Conservation (phyloP, 768 basidiomycete species). For the Porpolomopsis calyptriformis region DNA sequence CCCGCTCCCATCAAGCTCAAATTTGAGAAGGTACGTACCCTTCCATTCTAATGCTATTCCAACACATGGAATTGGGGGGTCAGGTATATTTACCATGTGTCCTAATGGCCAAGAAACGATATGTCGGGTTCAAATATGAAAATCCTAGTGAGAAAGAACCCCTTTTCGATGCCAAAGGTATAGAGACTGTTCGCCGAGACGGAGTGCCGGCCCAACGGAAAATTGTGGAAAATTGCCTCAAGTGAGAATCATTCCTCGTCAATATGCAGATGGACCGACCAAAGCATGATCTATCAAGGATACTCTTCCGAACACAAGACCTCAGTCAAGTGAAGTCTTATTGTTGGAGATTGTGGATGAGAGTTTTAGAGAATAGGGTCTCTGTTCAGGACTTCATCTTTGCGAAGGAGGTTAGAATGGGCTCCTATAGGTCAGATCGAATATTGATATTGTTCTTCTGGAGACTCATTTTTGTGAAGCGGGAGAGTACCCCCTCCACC, state of each 20-base stretch:
- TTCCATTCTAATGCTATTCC: neutral
- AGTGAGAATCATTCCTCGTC: no score
- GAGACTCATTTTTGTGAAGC: constrained; percentile 29
- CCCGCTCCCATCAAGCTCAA: constrained; percentile 91
- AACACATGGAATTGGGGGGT: no score
- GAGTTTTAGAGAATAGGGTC: constrained; percentile 68
- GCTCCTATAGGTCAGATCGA: constrained; percentile 69
- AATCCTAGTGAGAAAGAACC: constrained; percentile 67
- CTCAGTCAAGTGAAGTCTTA: constrained; percentile 84
- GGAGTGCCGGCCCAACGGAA: constrained; percentile 85
- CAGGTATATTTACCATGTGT: constrained; percentile 95
- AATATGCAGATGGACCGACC: no score
- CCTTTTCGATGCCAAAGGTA: constrained; percentile 91
- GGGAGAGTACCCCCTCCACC: constrained; percentile 81
- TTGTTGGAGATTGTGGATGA: constrained; percentile 75
- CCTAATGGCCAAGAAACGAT: constrained; percentile 96
- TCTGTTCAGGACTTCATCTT: constrained; percentile 92
- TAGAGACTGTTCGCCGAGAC: constrained; percentile 92
- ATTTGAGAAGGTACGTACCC: constrained; percentile 78
- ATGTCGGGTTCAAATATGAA: constrained; percentile 96
- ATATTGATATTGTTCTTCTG: neutral
- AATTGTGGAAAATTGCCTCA: constrained; percentile 83
- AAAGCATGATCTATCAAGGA: constrained; percentile 51
- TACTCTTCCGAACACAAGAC: constrained; percentile 84
- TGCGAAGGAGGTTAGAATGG: constrained; percentile 87